These are phyloP conservation scores for Metschnikowia chrysomelidarum DNA, from an alignment of 805 yeast species.

Conservation along the genomic window DNA sequence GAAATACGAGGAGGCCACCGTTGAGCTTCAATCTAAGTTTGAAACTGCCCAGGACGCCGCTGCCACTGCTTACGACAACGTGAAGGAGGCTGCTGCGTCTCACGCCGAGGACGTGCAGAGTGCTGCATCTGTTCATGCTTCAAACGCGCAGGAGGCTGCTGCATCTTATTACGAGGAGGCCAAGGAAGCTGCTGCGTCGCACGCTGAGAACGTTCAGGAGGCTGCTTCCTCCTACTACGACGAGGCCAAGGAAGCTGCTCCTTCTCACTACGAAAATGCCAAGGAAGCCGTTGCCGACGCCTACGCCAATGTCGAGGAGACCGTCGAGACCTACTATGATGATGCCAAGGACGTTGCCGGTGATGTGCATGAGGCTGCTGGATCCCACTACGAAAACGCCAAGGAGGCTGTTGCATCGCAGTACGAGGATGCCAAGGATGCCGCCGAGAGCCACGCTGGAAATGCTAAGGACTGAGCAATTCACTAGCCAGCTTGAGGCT, in stretches of 20 bases:
- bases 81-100: constrained; percentile 19
- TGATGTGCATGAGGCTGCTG: constrained; percentile 11
- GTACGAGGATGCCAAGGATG: constrained; percentile 7
- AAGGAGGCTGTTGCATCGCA: constrained; percentile 7
- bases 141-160: constrained; percentile 3
- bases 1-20: constrained; percentile 9
- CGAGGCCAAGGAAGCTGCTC: constrained; percentile 10
- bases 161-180: constrained; percentile 6
- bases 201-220: constrained; percentile 9
- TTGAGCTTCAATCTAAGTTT: constrained; percentile 3
- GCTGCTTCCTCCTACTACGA: constrained; percentile 16
- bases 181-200: constrained; percentile 13
- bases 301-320: constrained; percentile 1
- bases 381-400: constrained; percentile 8
- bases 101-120: constrained; percentile 11
- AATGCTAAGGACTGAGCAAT: constrained; percentile 8
- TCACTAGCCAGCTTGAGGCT: constrained; percentile 8
- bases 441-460: constrained; percentile 10
- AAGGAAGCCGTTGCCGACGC: constrained; percentile 8
- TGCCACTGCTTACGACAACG: constrained; percentile 10
- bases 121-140: constrained; percentile 3
- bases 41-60: constrained; percentile 6
- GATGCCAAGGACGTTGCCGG: constrained; percentile 8
- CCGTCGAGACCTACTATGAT: constrained; percentile 6
- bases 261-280: constrained; percentile 1